Percentiles rank a stretch among this genome's conserved stretches.
phyloP scores from a whole-genome alignment of 2,329 filamentous ascomycete genomes.

The Apiospora sp. region DNA sequence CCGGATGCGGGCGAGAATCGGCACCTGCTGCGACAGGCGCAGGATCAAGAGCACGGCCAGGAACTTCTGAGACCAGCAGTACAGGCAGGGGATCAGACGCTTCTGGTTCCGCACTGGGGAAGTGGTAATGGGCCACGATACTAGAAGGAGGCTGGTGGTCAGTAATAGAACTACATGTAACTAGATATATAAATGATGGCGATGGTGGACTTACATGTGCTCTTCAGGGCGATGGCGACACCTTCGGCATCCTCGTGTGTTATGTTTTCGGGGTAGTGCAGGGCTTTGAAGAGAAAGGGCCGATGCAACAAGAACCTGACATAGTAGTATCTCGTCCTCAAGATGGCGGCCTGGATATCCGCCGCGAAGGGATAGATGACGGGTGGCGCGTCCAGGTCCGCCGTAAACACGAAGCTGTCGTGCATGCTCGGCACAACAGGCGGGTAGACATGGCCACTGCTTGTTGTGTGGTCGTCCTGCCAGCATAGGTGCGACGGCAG shows the following conservation, averaged over 20 bases:
- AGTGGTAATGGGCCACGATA: conserved; percentile 68
- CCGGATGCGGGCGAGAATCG: conserved; percentile 58
- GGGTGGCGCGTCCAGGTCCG: conserved; percentile 48
- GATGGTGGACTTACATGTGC: conserved; percentile 43
- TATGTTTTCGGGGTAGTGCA: conserved; percentile 63
- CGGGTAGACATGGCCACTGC: conserved; percentile 31
- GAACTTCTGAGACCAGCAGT: conserved; percentile 70
- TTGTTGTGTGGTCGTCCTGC: conserved; percentile 52
- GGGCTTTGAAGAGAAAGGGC: conserved; percentile 66
- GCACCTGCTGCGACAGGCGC: conserved; percentile 60
- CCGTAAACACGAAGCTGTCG: conserved; percentile 52
- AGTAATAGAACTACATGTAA: neutral
- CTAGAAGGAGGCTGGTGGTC: neutral
- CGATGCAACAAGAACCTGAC: conserved; percentile 65
- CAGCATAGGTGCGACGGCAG: conserved; percentile 63
- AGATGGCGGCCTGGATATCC: conserved; percentile 63
- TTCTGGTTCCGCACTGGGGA: conserved; percentile 65
- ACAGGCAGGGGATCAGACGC: conserved; percentile 64
- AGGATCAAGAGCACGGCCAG: conserved; percentile 65
- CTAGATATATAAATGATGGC: neutral
- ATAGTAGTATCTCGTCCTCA: conserved; percentile 67
- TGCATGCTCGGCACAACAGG: conserved; percentile 36
- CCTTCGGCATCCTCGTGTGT: conserved; percentile 61
- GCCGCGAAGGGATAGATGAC: conserved; percentile 57
- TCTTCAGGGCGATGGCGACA: conserved; percentile 63